Evolutionary conservation across 2,329 filamentous ascomycete genomes (phyloP).

Genomic region (Sclerotinia minor): DNA sequence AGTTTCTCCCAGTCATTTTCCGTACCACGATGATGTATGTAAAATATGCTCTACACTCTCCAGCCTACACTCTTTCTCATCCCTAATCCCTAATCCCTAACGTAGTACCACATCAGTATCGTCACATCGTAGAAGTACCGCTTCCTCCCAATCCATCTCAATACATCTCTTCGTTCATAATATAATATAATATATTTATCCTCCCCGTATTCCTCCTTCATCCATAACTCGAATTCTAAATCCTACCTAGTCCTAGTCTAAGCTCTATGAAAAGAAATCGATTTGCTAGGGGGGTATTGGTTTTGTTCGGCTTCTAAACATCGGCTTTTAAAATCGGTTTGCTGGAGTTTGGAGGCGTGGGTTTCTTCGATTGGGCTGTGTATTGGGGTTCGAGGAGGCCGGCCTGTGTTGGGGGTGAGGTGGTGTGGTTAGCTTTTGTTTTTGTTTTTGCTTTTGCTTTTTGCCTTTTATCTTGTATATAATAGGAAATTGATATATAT

Average conservation of each 20-base stretch:
- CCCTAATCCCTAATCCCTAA: too few relatives aligned
- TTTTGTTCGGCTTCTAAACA: not conserved
- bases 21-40: not conserved
- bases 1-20: not conserved
- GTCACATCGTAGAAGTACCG: not conserved
- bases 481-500: too few relatives aligned
- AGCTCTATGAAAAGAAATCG: not conserved
- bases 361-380: not conserved
- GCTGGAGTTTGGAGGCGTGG: not conserved
- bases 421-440: not conserved
- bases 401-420: not conserved
- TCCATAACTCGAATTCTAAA: not conserved
- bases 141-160: not conserved
- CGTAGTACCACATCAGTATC: not conserved
- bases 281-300: not conserved
- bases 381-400: constrained; percentile 14
- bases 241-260: not conserved
- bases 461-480: too few relatives aligned
- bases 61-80: too few relatives aligned
- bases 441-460: not conserved
- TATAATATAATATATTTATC: not conserved
- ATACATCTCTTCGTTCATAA: not conserved
- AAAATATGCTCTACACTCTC: too few relatives aligned
- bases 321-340: not conserved
- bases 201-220: not conserved